Base-by-base conservation (phyloP, 495 filamentous ascomycete genomes). In the Jackrogersella minutella region DNA sequence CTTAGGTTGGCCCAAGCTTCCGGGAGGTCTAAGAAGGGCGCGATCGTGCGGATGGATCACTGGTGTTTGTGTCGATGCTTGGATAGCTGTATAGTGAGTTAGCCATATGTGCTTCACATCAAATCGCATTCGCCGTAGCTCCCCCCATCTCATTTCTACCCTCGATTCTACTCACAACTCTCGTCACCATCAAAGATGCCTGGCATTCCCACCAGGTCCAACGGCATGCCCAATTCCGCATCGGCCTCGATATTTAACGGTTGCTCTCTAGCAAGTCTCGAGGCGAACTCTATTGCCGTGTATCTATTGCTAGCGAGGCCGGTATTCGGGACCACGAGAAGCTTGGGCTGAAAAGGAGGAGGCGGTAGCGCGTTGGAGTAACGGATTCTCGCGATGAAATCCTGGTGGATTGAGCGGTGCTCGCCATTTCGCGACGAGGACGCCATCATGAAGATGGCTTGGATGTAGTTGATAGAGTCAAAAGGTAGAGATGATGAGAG, bases 211-310 rank as follows among this genome's bases (percentile, higher is more conserved):
- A 97, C 90, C 41, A 99, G 80, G 75, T 99, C 94, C 75, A 99
- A 87, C 36, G 92, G 92, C 94, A 99, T 97, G 33, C 96, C 95
- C 59, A 97, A 86, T 80, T 98, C 96, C 16, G 93, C 93, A 86
- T 99, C 96, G 17, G 93, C 93, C 76, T 98, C 95, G 52, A 99
- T 93, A 63, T 96, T 97, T 3, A 96, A 80, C n/a, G 93, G 88
- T 79, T 98, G 93, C 63, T 96, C 92, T 65, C 93, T 84, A 0
- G 91, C 91, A 61, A 99, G 78, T 51, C 91, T 88, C 28, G 93
- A 93, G 21, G 92, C 91, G 79, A 96, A 98, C 1, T 85, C 87
- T 1, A 94, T 90, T 8, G 88, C 89, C 11, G 94, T 93, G 76
- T 97, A 98, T 70, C 93, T 89, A 51, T 85, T 87, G 72, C 84